phyloP scores from a whole-genome alignment of 1,284 basidiomycete genomes.

The Tilletia caries region DNA sequence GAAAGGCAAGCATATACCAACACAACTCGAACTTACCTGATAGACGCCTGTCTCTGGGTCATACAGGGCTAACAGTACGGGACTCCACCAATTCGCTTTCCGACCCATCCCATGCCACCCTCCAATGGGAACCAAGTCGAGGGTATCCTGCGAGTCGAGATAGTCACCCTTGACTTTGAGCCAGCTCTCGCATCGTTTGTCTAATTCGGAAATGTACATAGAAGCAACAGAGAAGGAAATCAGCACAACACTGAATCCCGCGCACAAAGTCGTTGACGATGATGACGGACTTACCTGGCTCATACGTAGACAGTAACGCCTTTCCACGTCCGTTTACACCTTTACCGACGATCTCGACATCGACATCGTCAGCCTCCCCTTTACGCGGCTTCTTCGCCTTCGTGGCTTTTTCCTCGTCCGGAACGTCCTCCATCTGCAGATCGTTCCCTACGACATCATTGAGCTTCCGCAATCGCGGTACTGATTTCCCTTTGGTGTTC shows the following conservation, averaged over 20 bases:
- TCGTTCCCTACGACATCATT: slow-evolving; percentile 40
- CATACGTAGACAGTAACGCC: slow-evolving; percentile 79
- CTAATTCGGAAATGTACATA: slow-evolving; percentile 12
- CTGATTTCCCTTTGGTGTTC: not conserved
- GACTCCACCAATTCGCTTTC: slow-evolving; percentile 89
- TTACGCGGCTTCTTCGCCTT: not conserved
- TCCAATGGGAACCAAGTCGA: slow-evolving; percentile 60
- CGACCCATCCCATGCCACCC: slow-evolving; percentile 88
- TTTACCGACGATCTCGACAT: slow-evolving; percentile 26
- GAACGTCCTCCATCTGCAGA: slow-evolving; percentile 36
- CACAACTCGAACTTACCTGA: slow-evolving; percentile 54
- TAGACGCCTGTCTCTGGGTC: slow-evolving; percentile 68
- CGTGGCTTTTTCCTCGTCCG: slow-evolving; percentile 18
- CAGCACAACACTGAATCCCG: no score
- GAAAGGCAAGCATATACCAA: not conserved
- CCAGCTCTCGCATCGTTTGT: slow-evolving; percentile 56
- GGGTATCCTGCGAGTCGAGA: slow-evolving; percentile 54
- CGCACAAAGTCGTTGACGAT: no score
- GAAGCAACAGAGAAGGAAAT: no score
- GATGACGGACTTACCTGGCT: slow-evolving; percentile 62
- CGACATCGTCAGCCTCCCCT: slow-evolving; percentile 49
- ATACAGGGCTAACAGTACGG: slow-evolving; percentile 75
- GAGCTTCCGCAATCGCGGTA: slow-evolving; percentile 34
- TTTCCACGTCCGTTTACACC: slow-evolving; percentile 59
- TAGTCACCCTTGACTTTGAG: slow-evolving; percentile 69